These are phyloP conservation scores for Mycena belliarum DNA, from an alignment of 768 basidiomycete species.

Conservation along the genomic window DNA sequence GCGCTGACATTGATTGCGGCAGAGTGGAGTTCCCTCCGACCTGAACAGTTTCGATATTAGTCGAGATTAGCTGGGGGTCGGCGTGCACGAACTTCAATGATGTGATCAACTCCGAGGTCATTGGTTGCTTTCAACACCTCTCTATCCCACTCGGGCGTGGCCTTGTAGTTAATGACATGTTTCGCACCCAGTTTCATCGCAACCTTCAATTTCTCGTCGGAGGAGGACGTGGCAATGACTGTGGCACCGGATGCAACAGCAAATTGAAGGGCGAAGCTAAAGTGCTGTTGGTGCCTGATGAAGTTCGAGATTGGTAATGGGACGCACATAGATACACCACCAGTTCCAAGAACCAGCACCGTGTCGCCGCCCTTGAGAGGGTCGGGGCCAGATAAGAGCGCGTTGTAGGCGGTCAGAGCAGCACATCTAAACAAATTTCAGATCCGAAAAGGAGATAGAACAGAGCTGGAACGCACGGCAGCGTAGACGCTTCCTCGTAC, in stretches of 20 bases:
- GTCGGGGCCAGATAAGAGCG: conserved; percentile 34
- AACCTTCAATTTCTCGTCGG: conserved; percentile 45
- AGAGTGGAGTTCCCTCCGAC: conserved; percentile 45
- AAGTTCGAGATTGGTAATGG: background rate
- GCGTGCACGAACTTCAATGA: conserved; percentile 21
- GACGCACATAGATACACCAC: conserved; percentile 41
- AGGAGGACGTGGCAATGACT: conserved; percentile 54
- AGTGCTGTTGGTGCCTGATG: too few relatives aligned
- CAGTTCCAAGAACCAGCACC: conserved; percentile 46
- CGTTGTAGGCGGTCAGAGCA: conserved; percentile 52
- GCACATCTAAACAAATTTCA: conserved; percentile 32
- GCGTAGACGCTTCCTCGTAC: background rate
- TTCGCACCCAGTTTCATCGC: too few relatives aligned
- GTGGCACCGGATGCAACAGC: conserved; percentile 49
- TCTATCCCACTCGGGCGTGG: too few relatives aligned
- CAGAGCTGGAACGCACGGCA: background rate
- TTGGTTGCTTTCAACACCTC: conserved; percentile 39
- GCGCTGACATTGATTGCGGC: conserved; percentile 27
- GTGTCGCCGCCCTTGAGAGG: conserved; percentile 47
- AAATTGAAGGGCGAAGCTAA: conserved; percentile 46
- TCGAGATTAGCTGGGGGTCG: conserved; percentile 26
- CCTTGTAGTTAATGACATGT: too few relatives aligned
- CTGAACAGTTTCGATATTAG: conserved; percentile 35
- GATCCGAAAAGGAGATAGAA: background rate
- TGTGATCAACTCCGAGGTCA: conserved; percentile 25